phyloP scores from a whole-genome alignment of 192 early-diverging fungal genomes.

The Dissophora globulifera region DNA sequence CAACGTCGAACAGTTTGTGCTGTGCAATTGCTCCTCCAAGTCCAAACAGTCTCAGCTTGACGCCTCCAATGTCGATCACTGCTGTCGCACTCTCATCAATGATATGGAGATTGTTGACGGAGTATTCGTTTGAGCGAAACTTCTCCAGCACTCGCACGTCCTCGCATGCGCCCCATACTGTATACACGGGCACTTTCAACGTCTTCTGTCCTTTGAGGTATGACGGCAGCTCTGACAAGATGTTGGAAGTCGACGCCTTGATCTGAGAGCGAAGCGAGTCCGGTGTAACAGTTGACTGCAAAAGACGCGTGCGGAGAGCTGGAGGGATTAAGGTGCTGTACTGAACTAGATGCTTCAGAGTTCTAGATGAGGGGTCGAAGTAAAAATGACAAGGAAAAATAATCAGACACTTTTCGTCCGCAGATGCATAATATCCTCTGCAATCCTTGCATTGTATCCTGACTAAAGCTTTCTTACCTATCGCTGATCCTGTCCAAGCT shows the following conservation, averaged over 20 bases:
- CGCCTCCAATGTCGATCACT: slow-evolving; percentile 65
- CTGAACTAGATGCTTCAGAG: slow-evolving; percentile 65
- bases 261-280: slow-evolving; percentile 59
- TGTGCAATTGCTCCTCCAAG: slow-evolving; percentile 69
- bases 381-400: neutral
- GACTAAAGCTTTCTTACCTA: no score
- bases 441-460: no score
- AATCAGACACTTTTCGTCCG: neutral
- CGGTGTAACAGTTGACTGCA: slow-evolving; percentile 39
- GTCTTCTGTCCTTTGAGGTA: slow-evolving; percentile 55
- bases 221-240: slow-evolving; percentile 64
- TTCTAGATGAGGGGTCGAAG: slow-evolving; percentile 37
- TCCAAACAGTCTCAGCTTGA: slow-evolving; percentile 67
- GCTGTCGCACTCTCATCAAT: slow-evolving; percentile 63
- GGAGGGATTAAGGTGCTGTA: slow-evolving; percentile 66
- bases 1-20: slow-evolving; percentile 72
- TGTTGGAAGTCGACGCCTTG: slow-evolving; percentile 41
- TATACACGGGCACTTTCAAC: slow-evolving; percentile 66
- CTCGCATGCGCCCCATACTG: slow-evolving; percentile 72
- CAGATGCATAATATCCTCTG: no score
- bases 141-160: slow-evolving; percentile 68
- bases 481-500: slow-evolving; percentile 64
- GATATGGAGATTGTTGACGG: slow-evolving; percentile 60
- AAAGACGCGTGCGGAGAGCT: slow-evolving; percentile 51
- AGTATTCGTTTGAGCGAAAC: slow-evolving; percentile 61